These are phyloP conservation scores for Piper betle DNA, from an alignment of 164 flowering plant species.

Conservation along the genomic window DNA sequence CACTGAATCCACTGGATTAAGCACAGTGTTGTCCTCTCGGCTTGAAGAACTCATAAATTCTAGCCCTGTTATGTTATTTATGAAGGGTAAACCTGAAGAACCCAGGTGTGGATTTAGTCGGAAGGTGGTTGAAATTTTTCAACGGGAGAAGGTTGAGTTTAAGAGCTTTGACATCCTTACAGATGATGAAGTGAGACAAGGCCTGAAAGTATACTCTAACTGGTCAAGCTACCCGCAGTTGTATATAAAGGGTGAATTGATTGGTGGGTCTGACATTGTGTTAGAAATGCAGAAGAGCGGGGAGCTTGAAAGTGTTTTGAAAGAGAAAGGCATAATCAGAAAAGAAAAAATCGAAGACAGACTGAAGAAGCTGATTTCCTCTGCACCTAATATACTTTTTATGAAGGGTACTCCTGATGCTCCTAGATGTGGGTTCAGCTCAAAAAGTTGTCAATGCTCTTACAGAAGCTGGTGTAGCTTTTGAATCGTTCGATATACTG, in stretches of 20 bases:
- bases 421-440: constrained; percentile 88
- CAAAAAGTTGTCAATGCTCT: constrained; percentile 78
- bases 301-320: constrained; percentile 47
- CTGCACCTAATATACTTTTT: constrained; percentile 74
- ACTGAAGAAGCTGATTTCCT: constrained; percentile 36
- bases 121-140: constrained; percentile 81
- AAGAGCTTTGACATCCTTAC: constrained; percentile 66
- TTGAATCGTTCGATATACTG: constrained; percentile 76
- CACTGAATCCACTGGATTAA: constrained; percentile 51
- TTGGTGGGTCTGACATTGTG: constrained; percentile 91
- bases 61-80: constrained; percentile 67
- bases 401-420: constrained; percentile 94
- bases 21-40: constrained; percentile 30
- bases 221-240: constrained; percentile 98
- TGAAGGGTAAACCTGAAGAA: constrained; percentile 85
- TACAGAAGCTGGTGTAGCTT: constrained; percentile 51
- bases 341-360: constrained; percentile 54
- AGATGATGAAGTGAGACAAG: constrained; percentile 87
- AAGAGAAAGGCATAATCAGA: constrained; percentile 46
- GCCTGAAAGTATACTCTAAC: constrained; percentile 65
- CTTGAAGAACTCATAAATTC: constrained; percentile 44
- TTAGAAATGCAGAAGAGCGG: constrained; percentile 96
- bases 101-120: constrained; percentile 88
- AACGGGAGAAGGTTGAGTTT: constrained; percentile 60
- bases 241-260: constrained; percentile 71